These are phyloP conservation scores for Handroanthus guayacan DNA, from an alignment of 257 asterid species.

Conservation along the genomic window DNA sequence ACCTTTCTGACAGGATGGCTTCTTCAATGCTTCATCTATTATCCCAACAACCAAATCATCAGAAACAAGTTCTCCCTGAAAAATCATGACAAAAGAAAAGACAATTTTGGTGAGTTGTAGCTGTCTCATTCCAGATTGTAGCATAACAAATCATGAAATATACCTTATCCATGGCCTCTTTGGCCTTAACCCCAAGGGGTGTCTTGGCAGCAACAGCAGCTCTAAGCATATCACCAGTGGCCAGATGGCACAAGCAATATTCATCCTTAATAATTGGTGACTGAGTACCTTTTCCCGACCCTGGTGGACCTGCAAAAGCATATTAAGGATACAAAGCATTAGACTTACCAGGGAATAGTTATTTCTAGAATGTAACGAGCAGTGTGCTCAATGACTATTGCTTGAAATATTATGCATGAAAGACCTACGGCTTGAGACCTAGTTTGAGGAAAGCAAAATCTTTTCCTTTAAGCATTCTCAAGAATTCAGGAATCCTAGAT, in stretches of 20 bases:
- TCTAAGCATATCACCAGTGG: slow-evolving; percentile 99
- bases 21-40: slow-evolving; percentile 90
- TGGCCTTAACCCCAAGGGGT: slow-evolving; percentile 89
- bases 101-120: neutral
- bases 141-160: slow-evolving; percentile 11
- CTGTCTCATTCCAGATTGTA: slow-evolving; percentile 14
- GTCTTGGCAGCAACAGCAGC: slow-evolving; percentile 97
- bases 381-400: slow-evolving; percentile 1
- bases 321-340: slow-evolving; percentile 22
- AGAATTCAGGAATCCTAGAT: neutral
- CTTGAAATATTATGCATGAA: neutral
- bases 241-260: slow-evolving; percentile 89
- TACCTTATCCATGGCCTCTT: slow-evolving; percentile 96
- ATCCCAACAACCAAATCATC: slow-evolving; percentile 96
- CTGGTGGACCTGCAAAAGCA: slow-evolving; percentile 82
- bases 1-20: slow-evolving; percentile 92
- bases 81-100: slow-evolving; percentile 37
- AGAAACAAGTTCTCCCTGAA: slow-evolving; percentile 92
- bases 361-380: neutral
- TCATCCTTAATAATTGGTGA: slow-evolving; percentile 94
- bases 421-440: neutral
- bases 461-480: neutral
- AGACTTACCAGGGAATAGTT: slow-evolving; percentile 1
- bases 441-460: neutral
- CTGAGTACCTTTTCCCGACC: slow-evolving; percentile 96